A percentile compares a stretch with the other conserved stretches of the same genome.
These are phyloP conservation scores for Citrus sp. DNA, from an alignment of 345 rosid genomes.

Conservation along the genomic window DNA sequence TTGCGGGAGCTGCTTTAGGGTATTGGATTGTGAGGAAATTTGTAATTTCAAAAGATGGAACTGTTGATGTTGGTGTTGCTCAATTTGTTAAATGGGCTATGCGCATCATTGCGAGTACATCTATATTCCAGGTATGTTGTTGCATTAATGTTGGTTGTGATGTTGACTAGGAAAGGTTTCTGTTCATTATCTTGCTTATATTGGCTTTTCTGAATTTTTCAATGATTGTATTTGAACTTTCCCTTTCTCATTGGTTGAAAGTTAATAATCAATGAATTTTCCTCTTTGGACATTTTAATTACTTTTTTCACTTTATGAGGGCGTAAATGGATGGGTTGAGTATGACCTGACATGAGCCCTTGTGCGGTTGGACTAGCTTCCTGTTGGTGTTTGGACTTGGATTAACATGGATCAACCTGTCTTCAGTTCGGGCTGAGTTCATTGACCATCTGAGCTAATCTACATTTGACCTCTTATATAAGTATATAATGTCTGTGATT, in stretches of 20 bases:
- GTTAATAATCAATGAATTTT: neutral
- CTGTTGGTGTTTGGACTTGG: neutral
- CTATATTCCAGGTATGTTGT: conserved; percentile 65
- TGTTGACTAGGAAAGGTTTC: neutral
- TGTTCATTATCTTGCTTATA: neutral
- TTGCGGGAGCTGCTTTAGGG: conserved; percentile 95
- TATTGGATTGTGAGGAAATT: conserved; percentile 89
- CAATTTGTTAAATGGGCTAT: conserved; percentile 94
- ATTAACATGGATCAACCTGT: neutral
- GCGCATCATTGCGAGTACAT: conserved; percentile 64
- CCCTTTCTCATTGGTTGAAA: neutral
- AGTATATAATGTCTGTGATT: neutral
- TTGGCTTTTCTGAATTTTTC: neutral
- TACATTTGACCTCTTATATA: neutral
- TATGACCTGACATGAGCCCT: neutral
- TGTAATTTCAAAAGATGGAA: conserved; percentile 73
- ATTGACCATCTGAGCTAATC: neutral
- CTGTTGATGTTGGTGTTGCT: conserved; percentile 74
- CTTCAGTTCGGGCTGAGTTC: neutral
- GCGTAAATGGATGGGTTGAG: neutral
- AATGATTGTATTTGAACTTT: neutral
- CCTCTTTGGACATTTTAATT: neutral
- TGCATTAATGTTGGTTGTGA: neutral
- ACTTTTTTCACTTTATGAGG: neutral
- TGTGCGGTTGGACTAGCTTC: neutral